These are phyloP conservation scores for Populus davidiana DNA, from an alignment of 345 rosid species.

Conservation along the genomic window DNA sequence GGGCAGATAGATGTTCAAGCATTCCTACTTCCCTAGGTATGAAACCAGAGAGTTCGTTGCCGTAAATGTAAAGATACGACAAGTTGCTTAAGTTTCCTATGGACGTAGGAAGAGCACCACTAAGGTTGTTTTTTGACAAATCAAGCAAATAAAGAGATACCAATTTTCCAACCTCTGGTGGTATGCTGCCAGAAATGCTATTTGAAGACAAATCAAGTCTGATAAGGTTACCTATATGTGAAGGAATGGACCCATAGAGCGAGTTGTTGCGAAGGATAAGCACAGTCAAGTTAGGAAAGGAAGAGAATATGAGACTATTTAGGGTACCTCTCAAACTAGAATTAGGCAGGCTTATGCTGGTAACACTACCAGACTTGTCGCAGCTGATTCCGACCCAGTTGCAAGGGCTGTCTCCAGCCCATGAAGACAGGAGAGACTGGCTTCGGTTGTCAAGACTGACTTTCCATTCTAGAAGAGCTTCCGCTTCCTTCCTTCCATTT, in stretches of 20 bases:
- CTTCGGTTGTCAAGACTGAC: no score
- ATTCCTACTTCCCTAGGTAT: no score
- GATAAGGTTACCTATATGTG: conserved; percentile 12
- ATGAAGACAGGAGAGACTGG: no score
- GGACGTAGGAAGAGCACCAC: no score
- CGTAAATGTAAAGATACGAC: no score
- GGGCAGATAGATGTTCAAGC: no score
- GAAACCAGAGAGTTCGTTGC: no score
- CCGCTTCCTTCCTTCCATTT: no score
- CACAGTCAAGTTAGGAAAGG: conserved; percentile 6
- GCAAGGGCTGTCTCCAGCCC: neutral
- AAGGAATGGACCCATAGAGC: conserved; percentile 20
- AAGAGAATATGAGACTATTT: conserved; percentile 13
- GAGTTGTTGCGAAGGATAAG: conserved; percentile 3
- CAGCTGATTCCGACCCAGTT: conserved; percentile 17
- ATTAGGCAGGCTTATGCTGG: conserved; percentile 1
- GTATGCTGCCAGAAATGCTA: neutral
- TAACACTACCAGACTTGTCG: conserved; percentile 1
- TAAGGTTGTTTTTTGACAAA: no score
- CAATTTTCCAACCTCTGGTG: neutral
- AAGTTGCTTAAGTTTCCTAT: no score
- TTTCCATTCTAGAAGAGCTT: no score
- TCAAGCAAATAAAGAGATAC: no score
- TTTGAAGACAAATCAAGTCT: conserved; percentile 12
- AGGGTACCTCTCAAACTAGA: conserved; percentile 11